Percentiles rank a stretch among this genome's conserved stretches.
Conservation (phyloP, 768 basidiomycete genomes). For the Lactifluus echinatus region DNA sequence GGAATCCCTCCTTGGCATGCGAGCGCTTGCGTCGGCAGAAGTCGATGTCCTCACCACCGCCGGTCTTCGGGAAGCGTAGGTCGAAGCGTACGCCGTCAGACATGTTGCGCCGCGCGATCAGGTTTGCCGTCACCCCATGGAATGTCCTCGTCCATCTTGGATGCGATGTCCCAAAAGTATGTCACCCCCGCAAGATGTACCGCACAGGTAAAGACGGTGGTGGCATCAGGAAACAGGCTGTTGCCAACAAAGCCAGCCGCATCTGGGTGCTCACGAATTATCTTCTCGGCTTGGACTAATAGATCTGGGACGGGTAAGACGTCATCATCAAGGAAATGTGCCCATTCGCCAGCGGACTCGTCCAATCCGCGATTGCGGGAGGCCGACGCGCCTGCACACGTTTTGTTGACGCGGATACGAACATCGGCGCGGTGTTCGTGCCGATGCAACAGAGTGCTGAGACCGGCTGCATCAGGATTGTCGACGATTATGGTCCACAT, state of each 20-base stretch:
- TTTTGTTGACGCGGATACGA: slow-evolving; percentile 42
- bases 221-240: slow-evolving; percentile 39
- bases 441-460: slow-evolving; percentile 31
- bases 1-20: slow-evolving; percentile 35
- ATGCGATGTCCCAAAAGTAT: slow-evolving; percentile 55
- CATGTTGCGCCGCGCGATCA: slow-evolving; percentile 40
- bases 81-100: slow-evolving; percentile 40
- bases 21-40: slow-evolving; percentile 43
- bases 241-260: slow-evolving; percentile 51
- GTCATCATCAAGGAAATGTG: slow-evolving; percentile 55
- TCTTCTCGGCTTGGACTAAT: slow-evolving; percentile 38
- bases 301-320: slow-evolving; percentile 36
- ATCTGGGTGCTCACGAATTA: slow-evolving; percentile 37
- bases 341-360: slow-evolving; percentile 51
- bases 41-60: slow-evolving; percentile 57
- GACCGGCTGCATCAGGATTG: slow-evolving; percentile 37
- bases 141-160: slow-evolving; percentile 38
- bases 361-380: slow-evolving; percentile 47
- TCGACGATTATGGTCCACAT: slow-evolving; percentile 57
- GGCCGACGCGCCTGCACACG: slow-evolving; percentile 43
- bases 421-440: slow-evolving; percentile 41
- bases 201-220: slow-evolving; percentile 43
- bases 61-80: slow-evolving; percentile 48
- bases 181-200: slow-evolving; percentile 49
- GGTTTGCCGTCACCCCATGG: slow-evolving; percentile 60